Base-by-base conservation (phyloP, 164 flowering plant species). In the Platanus orientalis region DNA sequence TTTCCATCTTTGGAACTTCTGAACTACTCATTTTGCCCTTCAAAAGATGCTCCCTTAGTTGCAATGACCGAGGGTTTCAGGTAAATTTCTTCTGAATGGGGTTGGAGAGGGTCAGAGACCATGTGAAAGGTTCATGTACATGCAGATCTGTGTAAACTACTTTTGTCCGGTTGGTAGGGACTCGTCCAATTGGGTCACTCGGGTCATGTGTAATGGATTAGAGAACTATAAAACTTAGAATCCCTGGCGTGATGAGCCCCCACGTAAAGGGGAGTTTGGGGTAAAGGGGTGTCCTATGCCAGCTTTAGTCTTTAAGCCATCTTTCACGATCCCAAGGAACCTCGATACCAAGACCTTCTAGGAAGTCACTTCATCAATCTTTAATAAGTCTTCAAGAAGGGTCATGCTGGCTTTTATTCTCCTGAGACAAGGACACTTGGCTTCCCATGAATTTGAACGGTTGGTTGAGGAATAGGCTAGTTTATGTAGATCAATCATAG, bases 61-160 rank as follows among this genome's bases (percentile, higher is more conserved):
- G n/a, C 27, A 0, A 16, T 25, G 30, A 9, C 1, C 17, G 7
- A 56, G 36, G 65, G 68, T 25, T 63, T 34, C 27, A 11, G 52
- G 71, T 62, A 54, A 59, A 60, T 69, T 32, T 53, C 20, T 5
- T 21, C 20, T 50, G 16, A 27, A 9, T 49, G 20, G 26, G 42
- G 30, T 24, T 34, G 48, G 45, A 11, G 40, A 1, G 56, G 30
- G 56, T 54, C 48, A 64, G 58, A n/a, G 30, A 45, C 48, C 66
- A 68, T 36, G 66, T 54, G 63, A 34, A 39, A 29, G 58, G 61
- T 54, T 54, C 49, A 64, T 66, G 60, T 26, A 36, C n/a, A n/a
- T n/a, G n/a, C n/a, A n/a, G n/a, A n/a, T n/a, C 57, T 52, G 56
- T 63, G 75, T 72, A 62, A 71, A 67, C 63, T 66, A 71, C 75